Base-by-base conservation (phyloP, 139 green algal species). In the Chlamydomonas schloesseri region DNA sequence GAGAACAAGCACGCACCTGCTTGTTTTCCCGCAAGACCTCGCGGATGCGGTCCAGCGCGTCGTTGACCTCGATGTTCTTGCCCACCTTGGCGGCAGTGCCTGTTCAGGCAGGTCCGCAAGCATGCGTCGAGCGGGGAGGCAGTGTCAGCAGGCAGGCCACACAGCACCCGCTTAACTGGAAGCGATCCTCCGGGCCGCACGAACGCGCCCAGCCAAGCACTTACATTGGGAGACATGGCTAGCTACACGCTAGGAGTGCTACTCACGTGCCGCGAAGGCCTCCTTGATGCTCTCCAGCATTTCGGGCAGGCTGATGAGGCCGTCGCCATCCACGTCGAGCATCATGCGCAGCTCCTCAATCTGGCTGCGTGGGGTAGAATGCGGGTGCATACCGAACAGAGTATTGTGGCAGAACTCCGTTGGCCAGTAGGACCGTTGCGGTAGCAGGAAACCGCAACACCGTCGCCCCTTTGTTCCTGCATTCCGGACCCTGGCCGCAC, bases 291-390 rank as follows among this genome's bases (percentile, higher is more conserved):
- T 70, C 0, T 64, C 72, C 36, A 92, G 50, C 67, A 92, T 71
- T 50, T 89, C 90, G 0, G 77, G 29, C 31, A 89, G 71, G 1
- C 84, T 87, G 28, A 91, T 86, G 29, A 88, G 70, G 50, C 82
- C 90, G 17, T 92, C 85, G 14, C 82, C 84, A 64, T 90, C 76
- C 31, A 76, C 78, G 67, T 94, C 91, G 60, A 96, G 82, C 84
- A 94, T 90, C 60, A 70, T 87, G 0, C 90, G 88, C 73, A 96
- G 85, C 76, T 95, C 91, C 88, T 96, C 93, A 50, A 96, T 92
- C 83, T 97, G 91, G 55, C 85, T 90, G 57, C 70, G 72, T 46
- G 34, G 24, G 13, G 10, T 17, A 60, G n/a, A 13, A 72, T 15
- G 15, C 13, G 13, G 65, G 26, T 14, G 26, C 17, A 72, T 20